A percentile compares a stretch with the other conserved stretches of the same genome.
These are phyloP conservation scores for Phalaenopsis aphrodite DNA, from an alignment of 106 monocot genomes.

Conservation along the genomic window DNA sequence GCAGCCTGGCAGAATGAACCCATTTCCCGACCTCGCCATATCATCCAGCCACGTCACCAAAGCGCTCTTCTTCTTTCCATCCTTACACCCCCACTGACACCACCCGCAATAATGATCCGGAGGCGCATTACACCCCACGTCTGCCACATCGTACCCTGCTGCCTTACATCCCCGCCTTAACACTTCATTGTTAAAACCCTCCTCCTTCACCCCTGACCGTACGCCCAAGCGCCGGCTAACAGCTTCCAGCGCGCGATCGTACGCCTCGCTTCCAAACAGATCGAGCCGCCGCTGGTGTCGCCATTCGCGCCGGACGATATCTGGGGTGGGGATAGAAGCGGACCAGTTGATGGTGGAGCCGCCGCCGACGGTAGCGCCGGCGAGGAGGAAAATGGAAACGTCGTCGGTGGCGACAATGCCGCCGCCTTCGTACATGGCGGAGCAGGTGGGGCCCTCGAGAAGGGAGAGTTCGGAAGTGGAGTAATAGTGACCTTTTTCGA, in stretches of 20 bases:
- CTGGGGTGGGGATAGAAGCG: slow-evolving; percentile 47
- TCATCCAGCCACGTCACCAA: slow-evolving; percentile 58
- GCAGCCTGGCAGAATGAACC: slow-evolving; percentile 31
- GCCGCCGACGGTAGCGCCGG: slow-evolving; percentile 53
- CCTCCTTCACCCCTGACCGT: slow-evolving; percentile 20
- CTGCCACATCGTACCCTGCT: slow-evolving; percentile 33
- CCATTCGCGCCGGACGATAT: slow-evolving; percentile 29
- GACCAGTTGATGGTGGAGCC: slow-evolving; percentile 70
- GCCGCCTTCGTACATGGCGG: slow-evolving; percentile 35
- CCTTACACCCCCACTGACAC: slow-evolving; percentile 52
- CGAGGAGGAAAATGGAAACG: slow-evolving; percentile 24
- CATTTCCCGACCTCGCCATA: slow-evolving; percentile 43
- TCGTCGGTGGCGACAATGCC: slow-evolving; percentile 33
- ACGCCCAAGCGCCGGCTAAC: slow-evolving; percentile 53
- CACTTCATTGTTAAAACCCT: slow-evolving; percentile 35
- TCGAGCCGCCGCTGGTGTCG: slow-evolving; percentile 20
- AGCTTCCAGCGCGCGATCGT: slow-evolving; percentile 36
- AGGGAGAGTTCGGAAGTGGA: slow-evolving; percentile 22
- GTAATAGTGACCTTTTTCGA: slow-evolving; percentile 32
- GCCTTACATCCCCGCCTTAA: slow-evolving; percentile 36
- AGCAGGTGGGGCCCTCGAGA: slow-evolving; percentile 27
- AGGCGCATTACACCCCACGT: slow-evolving; percentile 38
- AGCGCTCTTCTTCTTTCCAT: slow-evolving; percentile 38
- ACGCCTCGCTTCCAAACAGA: slow-evolving; percentile 41
- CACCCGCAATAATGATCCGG: slow-evolving; percentile 63